These are phyloP conservation scores for Pharus latifolius DNA, from an alignment of 176 grass and related monocot genomes.

Conservation along the genomic window DNA sequence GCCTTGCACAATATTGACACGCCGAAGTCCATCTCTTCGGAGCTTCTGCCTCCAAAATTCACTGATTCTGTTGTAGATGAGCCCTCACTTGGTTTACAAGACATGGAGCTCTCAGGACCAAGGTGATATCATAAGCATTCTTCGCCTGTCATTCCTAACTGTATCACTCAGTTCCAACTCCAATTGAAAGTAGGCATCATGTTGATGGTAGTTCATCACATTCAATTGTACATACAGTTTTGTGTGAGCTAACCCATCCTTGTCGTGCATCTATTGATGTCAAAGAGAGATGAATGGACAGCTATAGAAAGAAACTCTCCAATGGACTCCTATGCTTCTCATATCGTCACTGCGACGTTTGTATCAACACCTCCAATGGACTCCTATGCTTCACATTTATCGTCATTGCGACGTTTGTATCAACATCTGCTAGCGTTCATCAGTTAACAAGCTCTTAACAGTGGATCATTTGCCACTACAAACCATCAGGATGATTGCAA, in stretches of 20 bases:
- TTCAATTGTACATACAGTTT: slow-evolving; percentile 2
- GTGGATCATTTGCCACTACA: background rate
- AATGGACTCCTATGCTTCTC: background rate
- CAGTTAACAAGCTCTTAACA: too few relatives aligned
- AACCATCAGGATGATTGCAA: background rate
- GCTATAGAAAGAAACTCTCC: background rate
- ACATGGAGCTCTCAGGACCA: slow-evolving; percentile 68
- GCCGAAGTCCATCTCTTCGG: background rate
- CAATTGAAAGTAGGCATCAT: background rate
- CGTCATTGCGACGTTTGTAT: too few relatives aligned
- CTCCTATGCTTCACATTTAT: too few relatives aligned
- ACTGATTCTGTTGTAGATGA: slow-evolving; percentile 13
- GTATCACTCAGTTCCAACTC: background rate
- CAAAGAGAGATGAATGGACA: background rate
- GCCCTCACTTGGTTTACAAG: slow-evolving; percentile 39
- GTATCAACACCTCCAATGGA: too few relatives aligned
- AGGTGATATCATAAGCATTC: slow-evolving; percentile 29
- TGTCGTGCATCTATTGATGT: background rate
- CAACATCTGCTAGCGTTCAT: too few relatives aligned
- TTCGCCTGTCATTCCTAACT: background rate
- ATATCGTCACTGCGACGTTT: background rate
- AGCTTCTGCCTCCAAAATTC: slow-evolving; percentile 11
- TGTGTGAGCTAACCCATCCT: background rate
- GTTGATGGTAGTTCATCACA: background rate
- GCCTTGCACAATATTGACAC: slow-evolving; percentile 28